A percentile compares a stretch with the other conserved stretches of the same genome.
phyloP scores from a whole-genome alignment of 176 grass and related monocot genomes.

The Oryza glaberrima region DNA sequence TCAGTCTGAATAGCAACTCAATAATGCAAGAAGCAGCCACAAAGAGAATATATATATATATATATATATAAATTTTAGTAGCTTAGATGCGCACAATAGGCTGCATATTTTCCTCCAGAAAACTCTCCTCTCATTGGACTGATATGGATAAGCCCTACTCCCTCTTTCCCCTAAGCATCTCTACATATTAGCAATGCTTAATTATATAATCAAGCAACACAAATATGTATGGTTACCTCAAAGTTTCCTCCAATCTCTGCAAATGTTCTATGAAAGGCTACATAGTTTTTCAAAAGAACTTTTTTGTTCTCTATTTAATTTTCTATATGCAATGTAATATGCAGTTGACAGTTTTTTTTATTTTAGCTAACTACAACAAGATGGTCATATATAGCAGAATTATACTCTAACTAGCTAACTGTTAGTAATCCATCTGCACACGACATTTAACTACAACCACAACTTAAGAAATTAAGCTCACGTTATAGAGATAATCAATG shows the following conservation, averaged over 20 bases:
- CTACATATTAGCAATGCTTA: background rate
- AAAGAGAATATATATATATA: too few relatives aligned
- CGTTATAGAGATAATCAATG: background rate
- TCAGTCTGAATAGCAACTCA: too few relatives aligned
- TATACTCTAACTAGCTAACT: background rate
- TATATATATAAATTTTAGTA: background rate
- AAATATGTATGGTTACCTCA: background rate
- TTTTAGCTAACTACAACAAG: background rate
- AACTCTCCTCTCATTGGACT: slow-evolving; percentile 32
- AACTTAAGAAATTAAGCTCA: background rate
- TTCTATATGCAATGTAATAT: background rate
- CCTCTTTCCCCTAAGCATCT: slow-evolving; percentile 5
- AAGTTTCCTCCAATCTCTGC: background rate
- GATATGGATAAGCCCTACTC: slow-evolving; percentile 50
- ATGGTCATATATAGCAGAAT: background rate
- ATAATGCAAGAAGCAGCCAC: too few relatives aligned
- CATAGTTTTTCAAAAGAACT: background rate
- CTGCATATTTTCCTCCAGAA: slow-evolving; percentile 22
- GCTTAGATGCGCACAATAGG: slow-evolving; percentile 21
- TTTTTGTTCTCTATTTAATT: background rate
- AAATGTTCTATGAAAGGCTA: background rate
- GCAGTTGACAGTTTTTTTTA: background rate
- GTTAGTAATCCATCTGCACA: too few relatives aligned
- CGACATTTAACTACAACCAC: too few relatives aligned
- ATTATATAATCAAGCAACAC: slow-evolving; percentile 1